Base-by-base conservation (phyloP, 2,329 filamentous ascomycete species). In the Colletotrichum lindemuthianum region DNA sequence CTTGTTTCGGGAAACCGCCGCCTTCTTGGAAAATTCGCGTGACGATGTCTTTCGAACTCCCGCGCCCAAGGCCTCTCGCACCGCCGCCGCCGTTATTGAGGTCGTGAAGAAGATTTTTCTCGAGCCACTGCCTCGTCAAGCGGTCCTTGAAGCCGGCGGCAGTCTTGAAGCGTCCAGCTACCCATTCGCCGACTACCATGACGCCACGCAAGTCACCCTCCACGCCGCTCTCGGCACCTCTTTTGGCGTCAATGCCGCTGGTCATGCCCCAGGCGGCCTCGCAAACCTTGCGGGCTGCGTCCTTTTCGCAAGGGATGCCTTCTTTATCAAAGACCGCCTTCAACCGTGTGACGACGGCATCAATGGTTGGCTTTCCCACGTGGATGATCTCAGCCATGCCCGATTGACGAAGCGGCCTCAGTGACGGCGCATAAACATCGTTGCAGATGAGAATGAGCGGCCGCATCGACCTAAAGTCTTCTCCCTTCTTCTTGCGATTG, bases 381-480 rank as follows among this genome's bases (percentile, higher is more conserved):
- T 97, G 93, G 24, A 99, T 90, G 43, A 98, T 89, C 75, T 99
- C 96, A 0, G 95, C 96, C 53, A 96, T 79, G 6, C 83, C 88
- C 0, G 93, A 94, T 68, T 95, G 91, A n/a, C 96, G 88, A 8
- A 99, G 82, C 0, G 92, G 93, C 34, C 93, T 87, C 44, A 99
- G 84, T 16, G 94, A 92, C 4, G 95, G 90, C 70, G 97, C 93
- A 73, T 99, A 99, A 1, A 98, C 88, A 75, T 99, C 96, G 72
- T 99, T 99, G 81, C 96, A 99, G 70, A 99, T 96, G 51, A 99
- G 83, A 54, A 99, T 93, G 36, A 99, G 82, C 0, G 96, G 96
- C 49, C 96, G 86, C 78, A 97, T 86, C 67, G 97, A 85, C 45
- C 91, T 87, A 74, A 99, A 99, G 63, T 90, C 90, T 72, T 98